Percentiles rank a stretch among this genome's conserved stretches.
These are phyloP conservation scores for Sphagnurus paluster DNA, from an alignment of 1,284 basidiomycete species.

Conservation along the genomic window DNA sequence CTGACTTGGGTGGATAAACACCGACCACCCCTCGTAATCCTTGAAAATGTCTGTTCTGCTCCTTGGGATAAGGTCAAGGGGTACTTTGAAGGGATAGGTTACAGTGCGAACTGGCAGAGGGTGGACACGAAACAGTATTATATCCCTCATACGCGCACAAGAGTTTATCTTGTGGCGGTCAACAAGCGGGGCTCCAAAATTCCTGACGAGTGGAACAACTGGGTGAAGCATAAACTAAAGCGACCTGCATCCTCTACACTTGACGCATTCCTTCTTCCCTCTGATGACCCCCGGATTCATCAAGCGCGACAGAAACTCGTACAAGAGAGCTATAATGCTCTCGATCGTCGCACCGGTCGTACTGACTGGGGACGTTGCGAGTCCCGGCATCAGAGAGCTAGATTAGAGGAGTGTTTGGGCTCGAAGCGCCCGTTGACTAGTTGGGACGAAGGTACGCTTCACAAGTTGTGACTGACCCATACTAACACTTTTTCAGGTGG, in stretches of 20 bases:
- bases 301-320: slow-evolving; percentile 84
- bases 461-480: background rate
- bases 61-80: slow-evolving; percentile 82
- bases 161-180: slow-evolving; percentile 85
- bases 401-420: slow-evolving; percentile 84
- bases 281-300: slow-evolving; percentile 90
- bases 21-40: slow-evolving; percentile 85
- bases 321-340: slow-evolving; percentile 58
- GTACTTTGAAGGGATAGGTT: slow-evolving; percentile 77
- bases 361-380: slow-evolving; percentile 94
- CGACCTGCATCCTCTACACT: slow-evolving; percentile 88
- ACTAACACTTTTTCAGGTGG: slow-evolving; percentile 54
- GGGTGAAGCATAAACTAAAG: slow-evolving; percentile 63
- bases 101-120: slow-evolving; percentile 71
- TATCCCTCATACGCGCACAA: slow-evolving; percentile 91
- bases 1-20: slow-evolving; percentile 89
- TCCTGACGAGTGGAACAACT: slow-evolving; percentile 71
- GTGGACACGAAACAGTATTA: slow-evolving; percentile 95
- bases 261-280: slow-evolving; percentile 88
- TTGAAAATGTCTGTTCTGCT: slow-evolving; percentile 93
- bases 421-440: slow-evolving; percentile 85
- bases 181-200: slow-evolving; percentile 58
- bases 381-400: slow-evolving; percentile 85
- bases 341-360: slow-evolving; percentile 66
- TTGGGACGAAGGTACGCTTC: slow-evolving; percentile 83